phyloP scores from a whole-genome alignment of 352 stramenopile genomes.

The Phytophthora hybrid region DNA sequence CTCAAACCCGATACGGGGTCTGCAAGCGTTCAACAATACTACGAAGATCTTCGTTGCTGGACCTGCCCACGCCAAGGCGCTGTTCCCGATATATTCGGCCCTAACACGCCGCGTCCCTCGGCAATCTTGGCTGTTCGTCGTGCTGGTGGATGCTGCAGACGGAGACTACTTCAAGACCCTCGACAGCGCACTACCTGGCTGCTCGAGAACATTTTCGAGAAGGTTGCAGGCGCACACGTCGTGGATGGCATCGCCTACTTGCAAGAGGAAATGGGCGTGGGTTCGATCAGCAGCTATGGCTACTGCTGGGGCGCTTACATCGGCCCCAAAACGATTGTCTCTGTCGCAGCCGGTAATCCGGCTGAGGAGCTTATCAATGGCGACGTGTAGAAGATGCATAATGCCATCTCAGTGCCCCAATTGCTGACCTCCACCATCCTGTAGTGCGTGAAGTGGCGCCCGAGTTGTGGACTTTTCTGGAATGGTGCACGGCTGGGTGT shows the following conservation, averaged over 20 bases:
- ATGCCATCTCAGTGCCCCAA: conserved; percentile 44
- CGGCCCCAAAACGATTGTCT: not conserved
- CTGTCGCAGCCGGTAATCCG: no score
- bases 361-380: conserved; percentile 8
- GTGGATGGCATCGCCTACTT: no score
- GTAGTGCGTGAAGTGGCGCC: no score
- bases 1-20: no score
- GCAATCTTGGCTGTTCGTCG: no score
- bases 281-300: no score
- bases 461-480: conserved; percentile 48
- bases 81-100: conserved; percentile 47
- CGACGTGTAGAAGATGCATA: conserved; percentile 36
- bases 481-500: conserved; percentile 65
- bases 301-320: not conserved
- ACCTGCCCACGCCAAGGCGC: conserved; percentile 29
- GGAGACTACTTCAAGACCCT: no score
- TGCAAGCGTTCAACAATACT: not conserved
- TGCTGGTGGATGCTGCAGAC: no score
- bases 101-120: not conserved
- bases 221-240: no score
- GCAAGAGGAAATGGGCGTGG: no score
- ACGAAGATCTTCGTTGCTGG: conserved; percentile 40
- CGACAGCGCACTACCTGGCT: no score
- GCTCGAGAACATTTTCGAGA: no score
- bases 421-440: conserved; percentile 16